Conservation (phyloP, 257 asterid species). For the Scutellaria barbata region DNA sequence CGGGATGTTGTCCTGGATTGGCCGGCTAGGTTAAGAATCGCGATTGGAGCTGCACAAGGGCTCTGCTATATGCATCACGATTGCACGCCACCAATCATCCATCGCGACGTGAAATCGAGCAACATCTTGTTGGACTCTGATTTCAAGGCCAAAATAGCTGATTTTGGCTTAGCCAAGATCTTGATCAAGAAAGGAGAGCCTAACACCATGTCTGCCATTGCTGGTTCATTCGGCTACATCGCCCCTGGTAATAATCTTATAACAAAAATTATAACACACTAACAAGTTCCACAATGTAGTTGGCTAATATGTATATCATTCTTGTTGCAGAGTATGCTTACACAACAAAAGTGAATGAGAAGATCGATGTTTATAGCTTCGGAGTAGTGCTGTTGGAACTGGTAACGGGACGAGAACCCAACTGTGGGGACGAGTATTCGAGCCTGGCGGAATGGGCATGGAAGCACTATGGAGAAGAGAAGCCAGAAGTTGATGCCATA, state of each 20-base stretch:
- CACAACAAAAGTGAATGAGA: slow-evolving; percentile 54
- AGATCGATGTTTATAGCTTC: slow-evolving; percentile 60
- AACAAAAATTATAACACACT: not conserved
- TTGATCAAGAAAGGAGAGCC: slow-evolving; percentile 44
- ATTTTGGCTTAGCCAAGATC: slow-evolving; percentile 55
- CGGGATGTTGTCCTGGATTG: slow-evolving; percentile 45
- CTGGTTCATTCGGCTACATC: slow-evolving; percentile 64
- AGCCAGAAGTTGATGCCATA: slow-evolving; percentile 41
- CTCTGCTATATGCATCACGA: slow-evolving; percentile 68
- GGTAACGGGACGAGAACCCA: slow-evolving; percentile 63
- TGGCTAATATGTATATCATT: not conserved
- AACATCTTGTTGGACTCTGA: slow-evolving; percentile 55
- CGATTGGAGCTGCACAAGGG: slow-evolving; percentile 61
- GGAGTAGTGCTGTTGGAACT: slow-evolving; percentile 61
- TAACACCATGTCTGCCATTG: slow-evolving; percentile 57
- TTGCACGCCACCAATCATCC: slow-evolving; percentile 53
- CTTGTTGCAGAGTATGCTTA: slow-evolving; percentile 73
- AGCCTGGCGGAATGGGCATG: slow-evolving; percentile 95
- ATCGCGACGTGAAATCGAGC: slow-evolving; percentile 59
- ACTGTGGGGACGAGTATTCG: slow-evolving; percentile 61
- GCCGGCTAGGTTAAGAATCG: slow-evolving; percentile 53
- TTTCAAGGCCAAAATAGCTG: slow-evolving; percentile 52
- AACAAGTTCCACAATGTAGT: no score
- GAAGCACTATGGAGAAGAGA: slow-evolving; percentile 64
- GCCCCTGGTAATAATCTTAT: slow-evolving; percentile 54